phyloP scores from a whole-genome alignment of 768 basidiomycete genomes.

The Suillus placidus region DNA sequence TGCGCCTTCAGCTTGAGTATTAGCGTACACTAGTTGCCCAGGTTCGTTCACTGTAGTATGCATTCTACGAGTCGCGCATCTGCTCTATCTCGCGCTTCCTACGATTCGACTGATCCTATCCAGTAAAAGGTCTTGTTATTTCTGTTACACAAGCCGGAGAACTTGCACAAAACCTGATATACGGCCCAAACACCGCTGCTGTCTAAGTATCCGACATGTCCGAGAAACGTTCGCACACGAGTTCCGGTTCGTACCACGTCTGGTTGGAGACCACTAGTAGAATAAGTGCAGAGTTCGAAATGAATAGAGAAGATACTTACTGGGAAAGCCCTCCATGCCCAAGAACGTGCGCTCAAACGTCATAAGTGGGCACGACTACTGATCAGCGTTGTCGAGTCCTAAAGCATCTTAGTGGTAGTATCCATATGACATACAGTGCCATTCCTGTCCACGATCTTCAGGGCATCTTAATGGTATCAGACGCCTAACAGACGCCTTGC shows the following conservation, averaged over 20 bases:
- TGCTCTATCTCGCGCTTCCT: no score
- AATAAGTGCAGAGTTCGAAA: not conserved
- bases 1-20: no score
- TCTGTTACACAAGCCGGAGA: no score
- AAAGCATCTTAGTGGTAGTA: not conserved
- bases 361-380: not conserved
- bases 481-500: not conserved
- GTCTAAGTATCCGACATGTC: not conserved
- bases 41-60: no score
- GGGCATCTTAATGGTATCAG: not conserved
- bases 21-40: no score
- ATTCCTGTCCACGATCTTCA: not conserved
- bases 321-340: no score
- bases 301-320: not conserved
- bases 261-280: not conserved
- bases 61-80: no score
- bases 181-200: no score
- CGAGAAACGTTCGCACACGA: not conserved
- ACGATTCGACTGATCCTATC: no score
- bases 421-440: not conserved
- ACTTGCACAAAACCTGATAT: no score
- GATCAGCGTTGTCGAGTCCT: not conserved
- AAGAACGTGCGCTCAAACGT: not conserved
- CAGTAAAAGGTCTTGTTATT: no score
- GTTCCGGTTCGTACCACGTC: not conserved